Evolutionary conservation across 371 early-diverging fungal species (phyloP).

Genomic region (Haplosporangium sp.): DNA sequence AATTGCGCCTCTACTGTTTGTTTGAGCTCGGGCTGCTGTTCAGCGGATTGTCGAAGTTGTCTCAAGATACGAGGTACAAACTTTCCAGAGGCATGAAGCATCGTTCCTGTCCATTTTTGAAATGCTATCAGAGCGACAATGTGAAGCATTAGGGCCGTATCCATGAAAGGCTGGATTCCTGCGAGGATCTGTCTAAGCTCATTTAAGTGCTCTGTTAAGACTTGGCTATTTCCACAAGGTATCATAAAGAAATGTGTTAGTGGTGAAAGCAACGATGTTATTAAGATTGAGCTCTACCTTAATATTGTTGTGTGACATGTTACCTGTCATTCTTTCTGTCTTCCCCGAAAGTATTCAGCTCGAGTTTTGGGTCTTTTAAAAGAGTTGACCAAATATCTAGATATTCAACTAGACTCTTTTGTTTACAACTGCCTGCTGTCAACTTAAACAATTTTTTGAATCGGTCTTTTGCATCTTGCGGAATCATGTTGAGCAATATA

Average conservation of each 20-base stretch:
- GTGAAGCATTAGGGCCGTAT: slow-evolving; percentile 42
- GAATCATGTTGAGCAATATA: slow-evolving; percentile 5
- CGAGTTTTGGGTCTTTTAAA: not conserved
- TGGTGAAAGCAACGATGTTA: too few relatives aligned
- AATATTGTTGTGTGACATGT: not conserved
- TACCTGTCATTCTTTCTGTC: slow-evolving; percentile 10
- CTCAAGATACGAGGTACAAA: slow-evolving; percentile 49
- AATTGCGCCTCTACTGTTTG: slow-evolving; percentile 8
- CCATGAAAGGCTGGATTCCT: slow-evolving; percentile 20
- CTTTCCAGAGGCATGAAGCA: slow-evolving; percentile 56
- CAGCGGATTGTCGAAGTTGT: slow-evolving; percentile 26
- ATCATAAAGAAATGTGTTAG: not conserved
- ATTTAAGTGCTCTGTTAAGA: slow-evolving; percentile 19
- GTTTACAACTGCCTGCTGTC: slow-evolving; percentile 43
- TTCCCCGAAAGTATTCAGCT: not conserved
- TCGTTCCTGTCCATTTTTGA: slow-evolving; percentile 39
- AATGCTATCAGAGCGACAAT: slow-evolving; percentile 45
- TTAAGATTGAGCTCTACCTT: too few relatives aligned
- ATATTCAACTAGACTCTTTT: slow-evolving; percentile 45
- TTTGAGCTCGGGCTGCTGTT: not conserved
- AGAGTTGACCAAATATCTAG: slow-evolving; percentile 12
- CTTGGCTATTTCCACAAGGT: not conserved
- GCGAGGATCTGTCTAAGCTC: slow-evolving; percentile 19
- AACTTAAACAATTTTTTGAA: slow-evolving; percentile 38
- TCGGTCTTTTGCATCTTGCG: not conserved